These are phyloP conservation scores for Perkinsus olseni DNA, from an alignment of 169 alveolate genomes.

Conservation along the genomic window DNA sequence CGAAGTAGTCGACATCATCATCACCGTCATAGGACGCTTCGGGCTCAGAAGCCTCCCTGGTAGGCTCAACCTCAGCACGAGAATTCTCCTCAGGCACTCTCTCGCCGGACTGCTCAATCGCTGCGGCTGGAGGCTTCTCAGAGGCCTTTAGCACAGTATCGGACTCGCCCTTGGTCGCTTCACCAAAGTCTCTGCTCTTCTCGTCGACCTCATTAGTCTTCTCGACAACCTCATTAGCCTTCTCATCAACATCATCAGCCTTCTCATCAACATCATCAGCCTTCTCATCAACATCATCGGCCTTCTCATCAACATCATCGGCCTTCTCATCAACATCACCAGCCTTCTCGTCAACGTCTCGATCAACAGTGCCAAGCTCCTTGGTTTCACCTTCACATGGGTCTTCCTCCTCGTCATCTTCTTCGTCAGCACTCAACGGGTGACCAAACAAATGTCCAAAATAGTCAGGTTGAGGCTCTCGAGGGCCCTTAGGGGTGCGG, in stretches of 20 bases:
- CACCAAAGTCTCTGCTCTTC: too few species aligned
- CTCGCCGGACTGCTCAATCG: background rate
- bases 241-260: too few species aligned
- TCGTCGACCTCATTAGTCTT: too few species aligned
- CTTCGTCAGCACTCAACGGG: background rate
- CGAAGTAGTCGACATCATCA: background rate
- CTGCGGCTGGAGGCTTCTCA: background rate
- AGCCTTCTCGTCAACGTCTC: background rate
- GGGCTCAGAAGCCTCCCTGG: background rate
- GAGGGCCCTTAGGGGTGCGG: background rate
- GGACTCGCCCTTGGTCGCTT: too few species aligned
- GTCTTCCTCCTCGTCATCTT: background rate
- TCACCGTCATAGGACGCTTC: background rate
- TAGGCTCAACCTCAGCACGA: background rate
- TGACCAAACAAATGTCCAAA: background rate
- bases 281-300: too few species aligned
- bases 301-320: too few species aligned
- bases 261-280: too few species aligned
- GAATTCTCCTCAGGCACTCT: background rate
- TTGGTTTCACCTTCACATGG: background rate
- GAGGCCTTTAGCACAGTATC: too few species aligned
- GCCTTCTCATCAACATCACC: background rate
- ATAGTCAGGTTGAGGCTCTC: background rate
- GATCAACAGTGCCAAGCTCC: background rate
- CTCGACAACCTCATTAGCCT: too few species aligned